phyloP scores from a whole-genome alignment of 495 filamentous ascomycete genomes.

The Aspergillus incahuasiensis region DNA sequence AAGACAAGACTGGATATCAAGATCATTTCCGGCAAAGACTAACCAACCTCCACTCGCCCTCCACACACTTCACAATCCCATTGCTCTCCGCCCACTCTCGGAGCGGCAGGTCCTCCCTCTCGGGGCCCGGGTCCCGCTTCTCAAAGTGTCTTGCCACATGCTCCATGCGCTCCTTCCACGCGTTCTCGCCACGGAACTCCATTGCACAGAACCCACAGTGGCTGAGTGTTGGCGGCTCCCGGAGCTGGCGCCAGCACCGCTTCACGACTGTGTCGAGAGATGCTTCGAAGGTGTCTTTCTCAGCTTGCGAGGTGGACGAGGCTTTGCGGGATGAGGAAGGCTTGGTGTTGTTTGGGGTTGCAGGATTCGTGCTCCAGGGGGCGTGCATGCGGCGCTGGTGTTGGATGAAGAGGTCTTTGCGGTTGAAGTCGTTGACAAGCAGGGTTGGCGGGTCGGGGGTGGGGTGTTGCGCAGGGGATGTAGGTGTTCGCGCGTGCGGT shows the following conservation, averaged over 20 bases:
- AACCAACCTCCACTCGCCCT: conserved; percentile 13
- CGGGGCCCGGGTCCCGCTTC: conserved; percentile 34
- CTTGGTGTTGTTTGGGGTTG: conserved; percentile 26
- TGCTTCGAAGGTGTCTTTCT: conserved; percentile 36
- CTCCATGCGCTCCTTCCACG: conserved; percentile 86
- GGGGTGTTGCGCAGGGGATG: neutral
- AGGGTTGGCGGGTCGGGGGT: neutral
- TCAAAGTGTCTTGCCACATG: conserved; percentile 84
- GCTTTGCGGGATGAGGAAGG: conserved; percentile 20
- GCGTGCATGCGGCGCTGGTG: conserved; percentile 92
- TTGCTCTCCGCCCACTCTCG: conserved; percentile 49
- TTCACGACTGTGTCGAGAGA: conserved; percentile 46
- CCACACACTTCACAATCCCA: conserved; percentile 30
- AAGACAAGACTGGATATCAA: no score
- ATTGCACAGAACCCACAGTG: conserved; percentile 63
- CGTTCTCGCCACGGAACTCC: conserved; percentile 55
- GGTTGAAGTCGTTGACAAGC: conserved; percentile 70
- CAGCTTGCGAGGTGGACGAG: conserved; percentile 36
- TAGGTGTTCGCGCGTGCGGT: conserved; percentile 80
- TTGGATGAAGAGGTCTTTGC: conserved; percentile 90
- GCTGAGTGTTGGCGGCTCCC: conserved; percentile 57
- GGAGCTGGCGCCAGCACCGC: conserved; percentile 55
- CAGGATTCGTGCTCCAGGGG: conserved; percentile 35
- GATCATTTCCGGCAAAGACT: conserved; percentile 11
- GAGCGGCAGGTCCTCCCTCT: conserved; percentile 43